phyloP scores from a whole-genome alignment of 2,329 filamentous ascomycete species.

The Calonectria montana region DNA sequence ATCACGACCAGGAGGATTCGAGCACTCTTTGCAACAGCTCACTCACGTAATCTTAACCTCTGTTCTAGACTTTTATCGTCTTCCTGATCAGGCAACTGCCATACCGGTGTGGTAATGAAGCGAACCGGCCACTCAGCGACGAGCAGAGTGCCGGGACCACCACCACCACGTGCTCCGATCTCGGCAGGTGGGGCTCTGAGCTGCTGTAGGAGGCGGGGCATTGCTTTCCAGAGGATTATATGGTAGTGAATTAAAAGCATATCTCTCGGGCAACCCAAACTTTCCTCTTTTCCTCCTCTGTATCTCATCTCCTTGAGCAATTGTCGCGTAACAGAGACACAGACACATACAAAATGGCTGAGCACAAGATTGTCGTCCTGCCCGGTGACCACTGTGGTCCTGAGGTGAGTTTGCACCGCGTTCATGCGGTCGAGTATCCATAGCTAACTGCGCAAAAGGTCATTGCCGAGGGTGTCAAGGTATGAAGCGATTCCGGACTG shows the following conservation, averaged over 20 bases:
- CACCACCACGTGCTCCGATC: conserved; percentile 46
- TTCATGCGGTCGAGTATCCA: background rate
- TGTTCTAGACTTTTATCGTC: background rate
- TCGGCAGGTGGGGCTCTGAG: conserved; percentile 50
- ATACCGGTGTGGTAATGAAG: conserved; percentile 24
- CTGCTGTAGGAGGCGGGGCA: conserved; percentile 38
- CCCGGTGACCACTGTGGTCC: conserved; percentile 87
- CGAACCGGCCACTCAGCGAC: conserved; percentile 34
- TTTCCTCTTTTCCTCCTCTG: conserved; percentile 16
- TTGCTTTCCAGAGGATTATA: conserved; percentile 19
- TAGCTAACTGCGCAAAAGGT: conserved; percentile 61
- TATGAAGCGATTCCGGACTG: conserved; percentile 50
- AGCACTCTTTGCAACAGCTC: background rate
- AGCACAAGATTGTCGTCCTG: conserved; percentile 84
- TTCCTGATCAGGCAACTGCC: conserved; percentile 30
- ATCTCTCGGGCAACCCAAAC: conserved; percentile 13
- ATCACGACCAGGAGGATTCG: background rate
- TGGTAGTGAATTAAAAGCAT: conserved; percentile 20
- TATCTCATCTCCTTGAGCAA: conserved; percentile 14
- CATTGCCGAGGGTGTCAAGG: conserved; percentile 86
- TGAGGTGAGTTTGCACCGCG: conserved; percentile 68
- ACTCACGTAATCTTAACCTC: background rate
- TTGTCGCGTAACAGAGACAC: background rate
- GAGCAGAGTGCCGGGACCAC: conserved; percentile 31
- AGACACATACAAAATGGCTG: conserved; percentile 63